Evolutionary conservation across 139 green algal genomes (phyloP), one percentile per base, ranked within the genome.

Genomic region (Raphidocelis subcapitata): DNA sequence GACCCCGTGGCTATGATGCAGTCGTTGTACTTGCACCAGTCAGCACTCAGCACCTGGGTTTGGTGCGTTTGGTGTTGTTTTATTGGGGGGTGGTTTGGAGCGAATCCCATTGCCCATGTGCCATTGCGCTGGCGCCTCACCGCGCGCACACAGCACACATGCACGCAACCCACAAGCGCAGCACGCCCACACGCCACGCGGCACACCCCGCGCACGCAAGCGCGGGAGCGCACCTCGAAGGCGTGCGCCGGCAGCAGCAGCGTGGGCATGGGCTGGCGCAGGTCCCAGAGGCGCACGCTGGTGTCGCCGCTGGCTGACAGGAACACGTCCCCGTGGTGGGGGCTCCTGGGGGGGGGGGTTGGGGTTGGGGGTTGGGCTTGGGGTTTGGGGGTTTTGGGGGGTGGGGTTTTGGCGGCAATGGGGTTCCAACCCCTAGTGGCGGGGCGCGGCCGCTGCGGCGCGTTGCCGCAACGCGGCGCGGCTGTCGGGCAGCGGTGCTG

Each of bases 21-120:
- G 74, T 98, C 96, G 68, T 98, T 95, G 89, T 99, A 99, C 85
- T 97, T 97, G 90, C 91, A 96, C 93, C 93, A 97, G 76, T 97
- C 93, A 2, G 85, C 88, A 4, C 84, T 76, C 54, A 97, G 84
- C 24, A 95, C 79, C 77, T 98, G 94, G 23, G 76, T 20, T n/a
- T 21, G 26, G 28, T n/a, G 41, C 12, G 41, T 8, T 20, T 12
- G 41, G 41, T 12, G 41, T 49, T 12, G 12, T 8, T 8, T 8
- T 49, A 20, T 49, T 20, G 41, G 41, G 41, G 41, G 8, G 8
- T 49, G 41, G 41, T 8, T 8, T 49, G 8, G 8, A 49, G 41
- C 8, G 41, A n/a, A n/a, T n/a, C n/a, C n/a, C n/a, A 12, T 49
- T 49, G 41, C 41, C 12, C 41, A 49, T 49, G 12, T 49, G 41